Evolutionary conservation across 257 asterid species (phyloP).

Genomic region (Fraxinus cuspidata): DNA sequence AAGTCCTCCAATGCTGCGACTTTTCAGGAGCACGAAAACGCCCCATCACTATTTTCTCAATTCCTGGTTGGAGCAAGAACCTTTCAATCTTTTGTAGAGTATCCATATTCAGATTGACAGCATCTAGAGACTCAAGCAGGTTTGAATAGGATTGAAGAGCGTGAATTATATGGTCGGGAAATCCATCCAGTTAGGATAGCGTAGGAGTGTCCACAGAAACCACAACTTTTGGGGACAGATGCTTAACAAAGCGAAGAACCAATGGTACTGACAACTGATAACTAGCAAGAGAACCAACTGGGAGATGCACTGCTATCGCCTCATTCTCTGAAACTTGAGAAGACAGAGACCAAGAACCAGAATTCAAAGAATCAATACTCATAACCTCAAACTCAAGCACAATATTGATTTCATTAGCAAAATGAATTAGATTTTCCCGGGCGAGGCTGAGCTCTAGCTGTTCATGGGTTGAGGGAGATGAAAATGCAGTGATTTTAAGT

Average conservation of each 20-base stretch:
- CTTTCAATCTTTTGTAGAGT: conserved; percentile 85
- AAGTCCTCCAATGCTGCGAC: conserved; percentile 87
- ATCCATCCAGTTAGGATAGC: too few relatives aligned
- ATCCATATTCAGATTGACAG: conserved; percentile 74
- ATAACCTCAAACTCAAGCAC: conserved; percentile 67
- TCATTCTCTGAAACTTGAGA: conserved; percentile 48
- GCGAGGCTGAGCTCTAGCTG: conserved; percentile 47
- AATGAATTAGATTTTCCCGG: conserved; percentile 58
- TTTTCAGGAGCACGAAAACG: conserved; percentile 66
- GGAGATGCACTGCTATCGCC: conserved; percentile 80
- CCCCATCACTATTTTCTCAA: conserved; percentile 59
- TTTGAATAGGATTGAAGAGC: conserved; percentile 77
- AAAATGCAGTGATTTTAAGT: conserved; percentile 46
- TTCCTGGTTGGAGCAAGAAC: conserved; percentile 78
- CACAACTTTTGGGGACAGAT: conserved; percentile 71
- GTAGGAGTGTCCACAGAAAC: conserved; percentile 94
- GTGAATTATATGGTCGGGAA: conserved; percentile 77
- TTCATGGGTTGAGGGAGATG: conserved; percentile 38
- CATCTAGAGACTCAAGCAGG: conserved; percentile 86
- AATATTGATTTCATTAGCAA: conserved; percentile 65
- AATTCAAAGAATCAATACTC: conserved; percentile 59
- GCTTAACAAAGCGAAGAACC: conserved; percentile 77
- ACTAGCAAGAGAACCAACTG: conserved; percentile 57
- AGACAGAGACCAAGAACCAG: conserved; percentile 67
- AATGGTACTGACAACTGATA: conserved; percentile 53